Conservation (phyloP, 2,329 filamentous ascomycete species). For the Plenodomus biglobosus region DNA sequence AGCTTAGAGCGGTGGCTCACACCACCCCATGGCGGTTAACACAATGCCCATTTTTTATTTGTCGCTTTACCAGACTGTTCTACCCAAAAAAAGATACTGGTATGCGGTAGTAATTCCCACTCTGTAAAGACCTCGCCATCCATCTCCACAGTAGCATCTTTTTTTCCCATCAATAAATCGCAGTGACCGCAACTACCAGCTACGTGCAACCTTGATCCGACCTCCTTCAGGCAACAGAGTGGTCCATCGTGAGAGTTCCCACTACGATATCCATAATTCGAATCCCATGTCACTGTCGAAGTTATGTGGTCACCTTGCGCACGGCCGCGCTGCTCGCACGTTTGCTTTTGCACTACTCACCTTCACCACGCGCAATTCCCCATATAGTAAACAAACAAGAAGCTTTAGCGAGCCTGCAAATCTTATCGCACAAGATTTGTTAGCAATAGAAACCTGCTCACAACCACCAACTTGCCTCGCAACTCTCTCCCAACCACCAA, state of each 20-base stretch:
- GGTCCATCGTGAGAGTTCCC: not conserved
- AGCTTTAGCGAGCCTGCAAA: constrained; percentile 2
- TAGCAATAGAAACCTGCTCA: not conserved
- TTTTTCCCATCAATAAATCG: not conserved
- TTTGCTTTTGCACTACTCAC: not conserved
- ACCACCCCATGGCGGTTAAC: not conserved
- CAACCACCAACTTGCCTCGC: no score
- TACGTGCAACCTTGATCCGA: not conserved
- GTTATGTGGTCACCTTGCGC: not conserved
- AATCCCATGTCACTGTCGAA: not conserved
- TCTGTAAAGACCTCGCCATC: no score
- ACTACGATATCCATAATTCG: not conserved
- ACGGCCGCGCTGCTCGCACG: not conserved
- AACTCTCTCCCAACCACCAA: not conserved
- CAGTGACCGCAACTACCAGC: not conserved
- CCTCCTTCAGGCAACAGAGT: not conserved
- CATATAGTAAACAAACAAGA: constrained; percentile 11
- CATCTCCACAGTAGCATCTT: not conserved
- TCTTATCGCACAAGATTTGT: not conserved
- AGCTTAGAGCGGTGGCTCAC: not conserved
- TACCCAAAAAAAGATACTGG: no score
- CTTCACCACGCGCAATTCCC: constrained; percentile 11
- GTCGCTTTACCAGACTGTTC: no score
- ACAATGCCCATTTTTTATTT: not conserved
- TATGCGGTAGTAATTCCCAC: no score